Evolutionary conservation across 208 protist genomes (phyloP), one percentile per base, ranked within the genome.

Genomic region (Acanthamoeba healyi): DNA sequence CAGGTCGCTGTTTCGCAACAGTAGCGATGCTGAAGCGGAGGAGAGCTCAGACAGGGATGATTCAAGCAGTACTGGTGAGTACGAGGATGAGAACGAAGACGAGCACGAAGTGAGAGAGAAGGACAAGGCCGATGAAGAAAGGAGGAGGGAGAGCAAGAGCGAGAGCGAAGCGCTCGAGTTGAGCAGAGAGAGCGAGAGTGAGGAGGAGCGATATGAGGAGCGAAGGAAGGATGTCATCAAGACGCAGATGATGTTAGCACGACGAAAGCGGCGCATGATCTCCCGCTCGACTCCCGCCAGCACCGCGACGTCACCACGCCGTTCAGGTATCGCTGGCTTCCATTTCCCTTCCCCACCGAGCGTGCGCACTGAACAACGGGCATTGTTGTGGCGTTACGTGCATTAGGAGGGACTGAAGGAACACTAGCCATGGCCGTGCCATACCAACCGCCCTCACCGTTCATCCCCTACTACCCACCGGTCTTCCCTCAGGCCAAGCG

Each of bases 401-500:
- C n/a, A n/a, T n/a, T n/a, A n/a, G 15, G 6, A 65, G 14, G 17
- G 36, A 14, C 44, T n/a, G 74, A 56, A 0, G 15, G 42, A 19
- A 0, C 38, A 26, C 42, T 12, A 22, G 19, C 44, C 15, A 1
- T 84, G 15, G 19, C 44, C 15, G 12, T 84, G 15, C 42, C 38
- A 4, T 51, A 58, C 38, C 74, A 84, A 19, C 38, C 38, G n/a
- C 42, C 74, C 2, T 24, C 32, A 9, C 74, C 74, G 42, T 84
- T 84, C 42, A 84, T 84, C 58, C 74, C 74, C 42, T 84, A 84
- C 44, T 58, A n/a, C 9, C 74, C 74, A 3, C 74, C 74, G 10
- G 74, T 84, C 42, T 84, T 84, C 32, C 74, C 74, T 0, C 74
- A 84, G 32, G 74, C 74, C 40, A 84, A 84, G 44, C 74, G 74